A percentile compares a stretch with the other conserved stretches of the same genome.
Evolutionary conservation across 2,329 filamentous ascomycete genomes (phyloP).

Genomic region (Ustulina deusta): DNA sequence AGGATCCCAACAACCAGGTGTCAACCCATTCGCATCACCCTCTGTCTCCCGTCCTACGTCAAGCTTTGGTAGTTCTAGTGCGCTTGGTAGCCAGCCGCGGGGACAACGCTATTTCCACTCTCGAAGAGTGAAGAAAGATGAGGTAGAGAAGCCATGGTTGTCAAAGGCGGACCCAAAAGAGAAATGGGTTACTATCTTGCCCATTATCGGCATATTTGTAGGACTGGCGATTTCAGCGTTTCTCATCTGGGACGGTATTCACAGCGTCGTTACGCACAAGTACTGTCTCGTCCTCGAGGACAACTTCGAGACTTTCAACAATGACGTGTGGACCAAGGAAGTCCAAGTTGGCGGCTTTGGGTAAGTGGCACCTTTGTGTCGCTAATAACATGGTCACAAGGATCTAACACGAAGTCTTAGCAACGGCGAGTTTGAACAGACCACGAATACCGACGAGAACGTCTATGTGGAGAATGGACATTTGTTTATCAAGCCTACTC

Average conservation of each 20-base stretch:
- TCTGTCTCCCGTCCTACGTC: slow-evolving; percentile 59
- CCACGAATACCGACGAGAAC: slow-evolving; percentile 78
- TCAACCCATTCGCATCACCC: slow-evolving; percentile 62
- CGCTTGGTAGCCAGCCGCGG: slow-evolving; percentile 53
- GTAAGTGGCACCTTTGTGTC: slow-evolving; percentile 60
- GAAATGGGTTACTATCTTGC: slow-evolving; percentile 88
- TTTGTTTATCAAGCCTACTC: slow-evolving; percentile 80
- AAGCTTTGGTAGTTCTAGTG: slow-evolving; percentile 61
- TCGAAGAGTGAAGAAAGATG: slow-evolving; percentile 76
- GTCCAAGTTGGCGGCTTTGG: slow-evolving; percentile 80
- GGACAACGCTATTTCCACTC: slow-evolving; percentile 76
- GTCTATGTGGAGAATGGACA: slow-evolving; percentile 76
- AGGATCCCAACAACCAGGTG: slow-evolving; percentile 40
- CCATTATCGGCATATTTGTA: slow-evolving; percentile 75
- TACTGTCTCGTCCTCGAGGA: slow-evolving; percentile 78
- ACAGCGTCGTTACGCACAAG: slow-evolving; percentile 77
- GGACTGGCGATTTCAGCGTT: slow-evolving; percentile 77
- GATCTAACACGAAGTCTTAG: slow-evolving; percentile 55
- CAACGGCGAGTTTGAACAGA: slow-evolving; percentile 85
- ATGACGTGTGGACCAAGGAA: slow-evolving; percentile 77
- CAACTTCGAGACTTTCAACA: slow-evolving; percentile 70
- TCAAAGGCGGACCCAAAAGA: slow-evolving; percentile 79
- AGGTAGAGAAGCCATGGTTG: slow-evolving; percentile 82
- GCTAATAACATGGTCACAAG: neutral
- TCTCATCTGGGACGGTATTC: slow-evolving; percentile 80